phyloP scores from a whole-genome alignment of 2,329 filamentous ascomycete genomes.

The Phyllachora maydis region DNA sequence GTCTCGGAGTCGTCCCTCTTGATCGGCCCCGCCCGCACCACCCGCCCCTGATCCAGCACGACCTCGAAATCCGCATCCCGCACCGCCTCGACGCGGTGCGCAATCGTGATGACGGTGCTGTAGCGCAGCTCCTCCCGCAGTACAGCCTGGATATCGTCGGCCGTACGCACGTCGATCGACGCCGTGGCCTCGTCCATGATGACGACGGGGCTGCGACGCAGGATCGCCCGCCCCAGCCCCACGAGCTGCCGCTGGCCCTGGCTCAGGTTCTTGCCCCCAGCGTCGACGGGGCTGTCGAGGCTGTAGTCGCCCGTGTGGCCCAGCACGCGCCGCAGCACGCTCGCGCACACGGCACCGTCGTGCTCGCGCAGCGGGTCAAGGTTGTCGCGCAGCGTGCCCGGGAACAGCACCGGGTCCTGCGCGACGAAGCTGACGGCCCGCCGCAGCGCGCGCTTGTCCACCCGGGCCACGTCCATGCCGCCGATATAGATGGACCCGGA shows the following conservation, averaged over 20 bases:
- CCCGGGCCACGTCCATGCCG: slow-evolving; percentile 23
- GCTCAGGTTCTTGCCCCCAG: slow-evolving; percentile 38
- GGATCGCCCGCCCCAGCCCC: slow-evolving; percentile 35
- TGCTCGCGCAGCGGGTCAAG: slow-evolving; percentile 46
- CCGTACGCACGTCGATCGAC: slow-evolving; percentile 38
- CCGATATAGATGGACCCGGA: slow-evolving; percentile 24
- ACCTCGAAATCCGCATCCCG: slow-evolving; percentile 33
- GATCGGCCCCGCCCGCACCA: slow-evolving; percentile 24
- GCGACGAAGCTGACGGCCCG: slow-evolving; percentile 41
- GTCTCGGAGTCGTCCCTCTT: too few relatives aligned
- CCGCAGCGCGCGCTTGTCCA: slow-evolving; percentile 33
- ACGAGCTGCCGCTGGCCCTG: slow-evolving; percentile 43
- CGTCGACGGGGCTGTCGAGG: slow-evolving; percentile 29
- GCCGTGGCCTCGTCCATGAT: slow-evolving; percentile 46
- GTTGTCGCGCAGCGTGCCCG: slow-evolving; percentile 37
- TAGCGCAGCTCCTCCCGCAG: slow-evolving; percentile 21
- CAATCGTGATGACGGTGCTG: slow-evolving; percentile 44
- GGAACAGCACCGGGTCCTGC: slow-evolving; percentile 41
- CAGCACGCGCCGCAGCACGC: neutral
- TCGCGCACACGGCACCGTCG: slow-evolving; percentile 17
- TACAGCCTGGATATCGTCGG: slow-evolving; percentile 26
- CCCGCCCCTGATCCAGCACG: slow-evolving; percentile 26
- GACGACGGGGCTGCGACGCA: slow-evolving; percentile 37
- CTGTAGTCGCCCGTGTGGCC: slow-evolving; percentile 9
- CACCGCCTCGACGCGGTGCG: slow-evolving; percentile 43